These are phyloP conservation scores for Dalechampia spathulata DNA, from an alignment of 441 rosid species.

Conservation along the genomic window DNA sequence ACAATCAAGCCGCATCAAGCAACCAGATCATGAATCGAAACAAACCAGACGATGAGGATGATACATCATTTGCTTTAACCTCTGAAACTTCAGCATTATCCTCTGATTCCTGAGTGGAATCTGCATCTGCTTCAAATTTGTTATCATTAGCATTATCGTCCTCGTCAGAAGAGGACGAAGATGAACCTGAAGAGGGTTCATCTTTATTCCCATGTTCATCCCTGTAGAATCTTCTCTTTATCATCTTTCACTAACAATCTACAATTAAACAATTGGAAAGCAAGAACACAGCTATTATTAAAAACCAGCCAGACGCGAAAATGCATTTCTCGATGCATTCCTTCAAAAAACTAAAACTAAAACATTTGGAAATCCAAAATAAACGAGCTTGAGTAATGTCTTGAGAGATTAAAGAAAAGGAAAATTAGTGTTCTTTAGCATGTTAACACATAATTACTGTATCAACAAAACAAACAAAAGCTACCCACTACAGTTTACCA, in stretches of 20 bases:
- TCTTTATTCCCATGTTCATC: constrained; percentile 64
- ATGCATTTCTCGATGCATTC: too few species aligned
- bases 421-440: not conserved
- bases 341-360: not conserved
- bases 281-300: not conserved
- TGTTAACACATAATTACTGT: not conserved
- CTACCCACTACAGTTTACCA: not conserved
- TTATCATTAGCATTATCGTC: not conserved
- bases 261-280: constrained; percentile 4
- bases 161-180: constrained; percentile 55
- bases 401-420: not conserved
- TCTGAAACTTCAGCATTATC: constrained; percentile 29
- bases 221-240: constrained; percentile 73
- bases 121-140: constrained; percentile 48
- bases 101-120: constrained; percentile 35
- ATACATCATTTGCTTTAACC: constrained; percentile 22
- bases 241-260: constrained; percentile 24
- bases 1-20: not conserved
- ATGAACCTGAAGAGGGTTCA: constrained; percentile 61
- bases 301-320: not conserved
- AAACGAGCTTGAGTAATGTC: not conserved
- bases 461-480: not conserved
- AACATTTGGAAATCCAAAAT: not conserved
- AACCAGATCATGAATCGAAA: constrained; percentile 1
- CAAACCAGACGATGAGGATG: constrained; percentile 52